Evolutionary conservation across 306 rosid species (phyloP).

Genomic region (Vigna nakashimae): DNA sequence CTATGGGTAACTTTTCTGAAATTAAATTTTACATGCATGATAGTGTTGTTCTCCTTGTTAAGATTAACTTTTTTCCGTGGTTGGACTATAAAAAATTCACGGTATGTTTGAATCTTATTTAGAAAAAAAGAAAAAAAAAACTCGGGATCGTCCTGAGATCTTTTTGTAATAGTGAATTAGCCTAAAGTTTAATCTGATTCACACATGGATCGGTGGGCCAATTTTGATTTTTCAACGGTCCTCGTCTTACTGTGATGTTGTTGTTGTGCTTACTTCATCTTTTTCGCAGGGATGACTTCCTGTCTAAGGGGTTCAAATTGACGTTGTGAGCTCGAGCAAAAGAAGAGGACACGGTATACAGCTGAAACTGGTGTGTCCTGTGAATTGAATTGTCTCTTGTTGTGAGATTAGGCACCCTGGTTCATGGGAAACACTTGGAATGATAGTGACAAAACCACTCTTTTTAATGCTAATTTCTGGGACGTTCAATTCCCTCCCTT

Average conservation of each 20-base stretch:
- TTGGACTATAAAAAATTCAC: neutral
- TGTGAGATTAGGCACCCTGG: conserved; percentile 27
- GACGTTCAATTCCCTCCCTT: neutral
- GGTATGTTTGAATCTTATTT: neutral
- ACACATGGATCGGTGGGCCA: conserved; percentile 22
- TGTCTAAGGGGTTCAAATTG: conserved; percentile 71
- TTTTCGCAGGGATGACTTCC: conserved; percentile 65
- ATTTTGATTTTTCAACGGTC: conserved; percentile 25
- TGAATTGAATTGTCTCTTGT: conserved; percentile 3
- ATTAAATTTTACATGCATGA: neutral
- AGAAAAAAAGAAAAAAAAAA: too few species aligned
- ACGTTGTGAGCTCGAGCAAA: conserved; percentile 45
- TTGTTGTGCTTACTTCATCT: neutral
- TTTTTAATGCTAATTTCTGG: neutral
- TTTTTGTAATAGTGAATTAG: neutral
- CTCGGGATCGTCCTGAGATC: neutral
- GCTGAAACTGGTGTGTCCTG: conserved; percentile 20
- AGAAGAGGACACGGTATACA: conserved; percentile 15
- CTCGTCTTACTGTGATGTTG: neutral
- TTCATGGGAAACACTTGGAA: conserved; percentile 33
- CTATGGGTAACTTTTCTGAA: too few species aligned
- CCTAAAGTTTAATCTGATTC: conserved; percentile 16
- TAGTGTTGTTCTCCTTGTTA: neutral
- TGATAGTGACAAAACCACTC: neutral
- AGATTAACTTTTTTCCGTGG: neutral